A percentile compares a stretch with the other conserved stretches of the same genome.
These are phyloP conservation scores for Hondaea fermentalgiana DNA, from an alignment of 108 stramenopile species.

Conservation along the genomic window DNA sequence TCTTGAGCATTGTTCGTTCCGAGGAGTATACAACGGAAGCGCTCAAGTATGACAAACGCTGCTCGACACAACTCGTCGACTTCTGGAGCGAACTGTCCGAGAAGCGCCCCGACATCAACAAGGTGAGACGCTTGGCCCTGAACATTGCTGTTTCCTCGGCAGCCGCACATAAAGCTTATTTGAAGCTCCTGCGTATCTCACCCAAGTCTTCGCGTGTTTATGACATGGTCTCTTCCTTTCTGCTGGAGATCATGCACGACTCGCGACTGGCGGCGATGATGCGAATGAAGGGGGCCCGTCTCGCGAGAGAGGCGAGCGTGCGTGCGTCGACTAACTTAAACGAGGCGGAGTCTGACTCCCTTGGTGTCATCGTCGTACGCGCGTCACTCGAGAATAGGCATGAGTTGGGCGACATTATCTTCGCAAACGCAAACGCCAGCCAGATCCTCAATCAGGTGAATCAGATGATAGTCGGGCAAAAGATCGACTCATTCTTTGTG, in stretches of 20 bases:
- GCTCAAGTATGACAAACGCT: not conserved
- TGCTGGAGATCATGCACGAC: not conserved
- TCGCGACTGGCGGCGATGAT: not conserved
- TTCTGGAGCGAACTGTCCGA: constrained; percentile 8
- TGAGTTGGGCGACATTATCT: not conserved
- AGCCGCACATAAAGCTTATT: not conserved
- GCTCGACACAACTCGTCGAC: not conserved
- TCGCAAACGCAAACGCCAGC: not conserved
- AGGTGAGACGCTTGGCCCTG: not conserved
- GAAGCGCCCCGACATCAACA: not conserved
- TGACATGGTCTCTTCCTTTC: not conserved
- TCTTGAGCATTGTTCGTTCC: not conserved
- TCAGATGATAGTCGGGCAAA: not conserved
- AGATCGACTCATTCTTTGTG: not conserved
- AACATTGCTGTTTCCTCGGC: not conserved
- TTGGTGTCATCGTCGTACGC: not conserved
- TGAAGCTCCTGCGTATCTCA: not conserved
- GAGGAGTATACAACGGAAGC: not conserved
- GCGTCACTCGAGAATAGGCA: not conserved
- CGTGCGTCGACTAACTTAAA: not conserved
- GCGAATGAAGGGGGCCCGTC: not conserved
- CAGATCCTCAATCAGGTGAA: not conserved
- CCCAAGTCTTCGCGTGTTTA: not conserved
- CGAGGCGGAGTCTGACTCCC: not conserved
- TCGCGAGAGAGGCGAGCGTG: not conserved